Conservation (phyloP, 805 yeast genomes). For the Lipomyces yamadae region DNA sequence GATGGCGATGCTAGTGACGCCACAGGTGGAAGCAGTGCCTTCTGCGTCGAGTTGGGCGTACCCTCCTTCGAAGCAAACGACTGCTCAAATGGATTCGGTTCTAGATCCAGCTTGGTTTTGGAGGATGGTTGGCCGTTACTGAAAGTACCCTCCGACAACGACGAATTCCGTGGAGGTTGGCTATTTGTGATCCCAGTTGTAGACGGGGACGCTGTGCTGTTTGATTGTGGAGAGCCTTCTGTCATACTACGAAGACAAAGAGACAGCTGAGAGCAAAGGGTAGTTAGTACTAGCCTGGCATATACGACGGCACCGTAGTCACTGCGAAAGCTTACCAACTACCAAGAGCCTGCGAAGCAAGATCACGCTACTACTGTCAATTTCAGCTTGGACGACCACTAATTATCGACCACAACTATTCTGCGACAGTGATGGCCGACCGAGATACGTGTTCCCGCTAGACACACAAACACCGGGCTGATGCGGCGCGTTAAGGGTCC, state of each 20-base stretch:
- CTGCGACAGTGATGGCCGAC: constrained; percentile 5
- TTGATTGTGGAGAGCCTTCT: constrained; percentile 9
- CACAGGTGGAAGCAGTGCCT: constrained; percentile 38
- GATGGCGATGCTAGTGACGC: constrained; percentile 39
- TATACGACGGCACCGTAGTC: not conserved
- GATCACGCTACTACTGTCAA: not conserved
- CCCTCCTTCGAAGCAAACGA: constrained; percentile 73
- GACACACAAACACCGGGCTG: not conserved
- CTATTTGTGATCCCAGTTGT: not conserved
- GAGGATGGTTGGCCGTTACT: constrained; percentile 7
- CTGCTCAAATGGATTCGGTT: constrained; percentile 94
- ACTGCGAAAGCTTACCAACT: not conserved
- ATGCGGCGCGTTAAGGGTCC: constrained; percentile 3
- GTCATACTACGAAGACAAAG: constrained; percentile 1
- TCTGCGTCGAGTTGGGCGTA: constrained; percentile 24
- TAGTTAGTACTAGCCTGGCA: not conserved
- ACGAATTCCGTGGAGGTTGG: not conserved
- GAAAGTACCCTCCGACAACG: constrained; percentile 1
- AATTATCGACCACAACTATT: not conserved
- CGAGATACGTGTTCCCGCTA: constrained; percentile 9
- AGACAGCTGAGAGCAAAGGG: not conserved
- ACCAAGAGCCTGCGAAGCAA: not conserved
- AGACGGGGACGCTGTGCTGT: constrained; percentile 3
- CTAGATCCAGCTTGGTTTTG: constrained; percentile 62
- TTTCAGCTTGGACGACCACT: not conserved